phyloP scores from a whole-genome alignment of 106 monocot genomes.

The Amphibolis antarctica region DNA sequence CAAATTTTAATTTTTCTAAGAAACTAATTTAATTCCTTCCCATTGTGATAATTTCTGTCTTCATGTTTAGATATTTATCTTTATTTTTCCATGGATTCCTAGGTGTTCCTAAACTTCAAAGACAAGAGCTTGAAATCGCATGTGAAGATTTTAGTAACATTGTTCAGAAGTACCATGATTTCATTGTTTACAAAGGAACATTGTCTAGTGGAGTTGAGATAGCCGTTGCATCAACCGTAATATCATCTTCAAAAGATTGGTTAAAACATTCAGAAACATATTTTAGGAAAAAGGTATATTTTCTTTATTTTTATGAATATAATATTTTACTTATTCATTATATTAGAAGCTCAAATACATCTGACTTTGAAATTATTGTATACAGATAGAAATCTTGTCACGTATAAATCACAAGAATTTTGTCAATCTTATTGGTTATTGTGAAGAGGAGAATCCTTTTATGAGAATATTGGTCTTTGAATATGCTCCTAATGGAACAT shows the following conservation, averaged over 20 bases:
- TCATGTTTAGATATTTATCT: too few species aligned
- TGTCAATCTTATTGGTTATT: constrained; percentile 77
- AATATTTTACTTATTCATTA: neutral
- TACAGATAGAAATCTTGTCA: constrained; percentile 57
- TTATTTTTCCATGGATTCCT: constrained; percentile 4
- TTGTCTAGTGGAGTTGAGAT: constrained; percentile 84
- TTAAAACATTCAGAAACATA: constrained; percentile 30
- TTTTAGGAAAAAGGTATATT: constrained; percentile 57
- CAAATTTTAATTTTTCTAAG: too few species aligned
- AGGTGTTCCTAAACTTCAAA: constrained; percentile 66
- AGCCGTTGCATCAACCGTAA: constrained; percentile 42
- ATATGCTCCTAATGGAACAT: constrained; percentile 61
- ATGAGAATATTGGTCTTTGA: constrained; percentile 81
- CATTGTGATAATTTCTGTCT: too few species aligned
- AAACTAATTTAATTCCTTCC: too few species aligned
- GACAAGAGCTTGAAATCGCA: constrained; percentile 61
- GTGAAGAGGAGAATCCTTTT: constrained; percentile 70
- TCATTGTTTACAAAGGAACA: constrained; percentile 71
- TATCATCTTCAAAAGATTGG: constrained; percentile 48
- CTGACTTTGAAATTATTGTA: constrained; percentile 7
- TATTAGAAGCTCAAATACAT: neutral
- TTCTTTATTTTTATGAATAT: neutral
- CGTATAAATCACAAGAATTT: constrained; percentile 84
- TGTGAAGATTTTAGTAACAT: constrained; percentile 95
- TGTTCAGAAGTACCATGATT: constrained; percentile 27